Evolutionary conservation across 2,329 filamentous ascomycete species (phyloP).

Genomic region (Cryoendolithus antarcticus): DNA sequence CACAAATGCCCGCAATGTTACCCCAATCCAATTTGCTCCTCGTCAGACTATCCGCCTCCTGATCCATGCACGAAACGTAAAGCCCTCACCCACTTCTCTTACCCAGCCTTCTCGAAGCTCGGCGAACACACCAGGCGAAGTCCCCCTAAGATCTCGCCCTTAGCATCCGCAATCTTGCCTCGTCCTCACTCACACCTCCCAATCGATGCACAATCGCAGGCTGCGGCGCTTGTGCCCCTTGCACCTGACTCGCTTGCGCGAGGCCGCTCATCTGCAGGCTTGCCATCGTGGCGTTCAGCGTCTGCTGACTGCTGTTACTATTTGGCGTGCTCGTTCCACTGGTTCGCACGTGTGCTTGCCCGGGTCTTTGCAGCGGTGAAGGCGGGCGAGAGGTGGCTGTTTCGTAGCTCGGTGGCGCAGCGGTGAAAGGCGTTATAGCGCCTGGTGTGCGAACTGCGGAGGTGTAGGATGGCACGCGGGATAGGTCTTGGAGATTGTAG

Average conservation of each 20-base stretch:
- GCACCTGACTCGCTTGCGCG: background rate
- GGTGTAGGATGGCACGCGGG: conserved; percentile 39
- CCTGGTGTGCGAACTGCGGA: conserved; percentile 35
- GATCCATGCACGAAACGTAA: too few relatives aligned
- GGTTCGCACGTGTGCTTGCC: conserved; percentile 16
- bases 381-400: conserved; percentile 33
- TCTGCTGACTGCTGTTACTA: conserved; percentile 5
- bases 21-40: too few relatives aligned
- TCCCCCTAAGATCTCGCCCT: conserved; percentile 13
- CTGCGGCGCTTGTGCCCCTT: background rate
- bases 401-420: conserved; percentile 33
- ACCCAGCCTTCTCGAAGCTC: background rate
- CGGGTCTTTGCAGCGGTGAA: conserved; percentile 14
- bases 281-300: conserved; percentile 1
- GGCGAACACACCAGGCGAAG: background rate
- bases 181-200: conserved; percentile 2
- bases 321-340: conserved; percentile 13
- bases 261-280: conserved; percentile 2
- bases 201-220: background rate
- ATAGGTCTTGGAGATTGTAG: conserved; percentile 35
- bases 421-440: conserved; percentile 27
- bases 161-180: conserved; percentile 12
- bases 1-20: too few relatives aligned
- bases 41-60: too few relatives aligned
- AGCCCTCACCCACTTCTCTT: too few relatives aligned